Percentiles rank a stretch among this genome's conserved stretches.
phyloP scores from a whole-genome alignment of 352 stramenopile species.

The Saprolegnia parasitica region DNA sequence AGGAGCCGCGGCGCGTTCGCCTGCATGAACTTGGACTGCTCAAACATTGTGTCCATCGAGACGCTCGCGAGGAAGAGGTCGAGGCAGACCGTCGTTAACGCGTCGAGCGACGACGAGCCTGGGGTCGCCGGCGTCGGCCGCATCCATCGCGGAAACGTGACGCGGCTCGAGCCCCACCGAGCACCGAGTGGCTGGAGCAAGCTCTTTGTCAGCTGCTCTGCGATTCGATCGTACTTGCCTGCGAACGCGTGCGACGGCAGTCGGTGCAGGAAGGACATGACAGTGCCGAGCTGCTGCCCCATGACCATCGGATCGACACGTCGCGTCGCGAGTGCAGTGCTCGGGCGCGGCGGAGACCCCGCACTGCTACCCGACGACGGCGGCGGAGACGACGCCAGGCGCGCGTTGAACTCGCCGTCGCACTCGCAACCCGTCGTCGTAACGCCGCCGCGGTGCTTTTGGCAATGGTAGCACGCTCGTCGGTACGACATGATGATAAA shows the following conservation, averaged over 20 bases:
- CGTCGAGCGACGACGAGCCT: not conserved
- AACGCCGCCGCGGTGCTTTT: conserved; percentile 17
- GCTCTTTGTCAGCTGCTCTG: not conserved
- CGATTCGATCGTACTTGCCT: not conserved
- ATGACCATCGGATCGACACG: conserved; percentile 1
- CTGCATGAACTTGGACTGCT: conserved; percentile 3
- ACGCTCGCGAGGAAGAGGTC: conserved; percentile 14
- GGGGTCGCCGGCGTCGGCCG: not conserved
- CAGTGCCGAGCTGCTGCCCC: conserved; percentile 5
- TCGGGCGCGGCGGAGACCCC: not conserved
- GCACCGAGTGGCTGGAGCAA: not conserved
- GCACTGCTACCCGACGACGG: not conserved
- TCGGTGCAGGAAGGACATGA: not conserved
- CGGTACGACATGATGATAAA: conserved; percentile 27
- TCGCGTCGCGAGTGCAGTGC: not conserved
- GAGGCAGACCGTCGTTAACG: conserved; percentile 17
- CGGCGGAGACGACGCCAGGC: not conserved
- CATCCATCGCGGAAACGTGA: not conserved
- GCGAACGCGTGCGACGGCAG: conserved; percentile 15
- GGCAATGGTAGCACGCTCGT: conserved; percentile 17
- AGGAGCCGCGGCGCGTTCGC: not conserved
- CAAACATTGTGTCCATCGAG: conserved; percentile 4
- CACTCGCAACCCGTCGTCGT: conserved; percentile 9
- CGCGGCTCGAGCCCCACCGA: not conserved
- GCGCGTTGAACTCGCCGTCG: conserved; percentile 26